Evolutionary conservation across 495 filamentous ascomycete species (phyloP), one percentile per base, ranked within the genome.

Genomic region (Penicillium nucicola): DNA sequence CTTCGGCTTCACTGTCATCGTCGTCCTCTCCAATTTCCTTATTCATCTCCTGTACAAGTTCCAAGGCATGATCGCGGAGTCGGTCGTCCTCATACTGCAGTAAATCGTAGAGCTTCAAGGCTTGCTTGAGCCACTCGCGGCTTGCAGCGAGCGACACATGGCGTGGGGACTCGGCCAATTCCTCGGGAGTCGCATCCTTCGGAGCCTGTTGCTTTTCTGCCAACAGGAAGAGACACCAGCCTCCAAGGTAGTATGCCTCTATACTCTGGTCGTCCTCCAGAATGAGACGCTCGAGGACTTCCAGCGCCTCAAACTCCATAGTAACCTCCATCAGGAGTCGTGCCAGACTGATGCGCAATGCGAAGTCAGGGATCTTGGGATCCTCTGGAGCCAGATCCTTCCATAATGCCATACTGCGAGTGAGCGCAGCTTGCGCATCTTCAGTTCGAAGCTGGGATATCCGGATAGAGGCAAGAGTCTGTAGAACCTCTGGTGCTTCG

Each of bases 201-300:
- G 67, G 77, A 69, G 62, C 79, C 59, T 72, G 51, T 57, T 70
- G 62, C 72, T 85, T 90, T 66, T 88, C 83, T 0, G 88, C 90
- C 48, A 87, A 70, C 46, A 93, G 76, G 61, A 89, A 88, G 49
- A 90, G 76, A 48, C 87, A 87, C 87, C 92, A 99, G 9, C 95
- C 95, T 28, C 95, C 92, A 3, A 97, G 75, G 71, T 99, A 99
- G 91, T 90, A 96, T 2, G 87, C 88, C 67, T 99, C 95, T 10
- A 97, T 89, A 67, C 92, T 90, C 54, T 84, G 78, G 64, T 99
- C 95, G 55, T 97, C 91, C 66, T 97, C 95, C 5, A 75, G 67
- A 14, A 96, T 82, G 42, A 99, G 65, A 42, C 88, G 74, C 57
- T 95, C 90, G 37, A 96, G 74, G 7, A 97, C 90, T 42, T 88